These are phyloP conservation scores for Cercospora sesami DNA, from an alignment of 2,329 filamentous ascomycete genomes.

Conservation along the genomic window DNA sequence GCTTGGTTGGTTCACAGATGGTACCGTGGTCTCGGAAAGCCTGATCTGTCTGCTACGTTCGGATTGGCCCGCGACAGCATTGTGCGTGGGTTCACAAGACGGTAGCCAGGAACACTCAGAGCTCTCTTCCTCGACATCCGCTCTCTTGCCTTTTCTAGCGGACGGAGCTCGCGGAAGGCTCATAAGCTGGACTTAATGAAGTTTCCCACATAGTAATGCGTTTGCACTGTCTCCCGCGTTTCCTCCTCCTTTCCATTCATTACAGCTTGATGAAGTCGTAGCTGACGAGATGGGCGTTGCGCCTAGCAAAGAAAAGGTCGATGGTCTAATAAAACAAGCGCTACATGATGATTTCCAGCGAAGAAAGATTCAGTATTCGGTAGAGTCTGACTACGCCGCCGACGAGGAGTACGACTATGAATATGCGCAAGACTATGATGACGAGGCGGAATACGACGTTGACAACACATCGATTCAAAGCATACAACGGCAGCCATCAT, in stretches of 20 bases:
- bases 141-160: neutral
- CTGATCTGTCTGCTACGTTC: conserved; percentile 18
- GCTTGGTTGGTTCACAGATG: conserved; percentile 35
- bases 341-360: neutral
- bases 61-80: conserved; percentile 21
- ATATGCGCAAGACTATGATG: conserved; percentile 2
- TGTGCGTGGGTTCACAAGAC: conserved; percentile 16
- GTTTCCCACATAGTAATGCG: neutral
- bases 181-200: neutral
- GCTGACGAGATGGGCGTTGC: conserved; percentile 5
- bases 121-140: neutral
- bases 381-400: neutral
- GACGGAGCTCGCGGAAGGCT: conserved; percentile 1
- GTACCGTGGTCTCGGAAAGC: conserved; percentile 22
- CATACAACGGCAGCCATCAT: conserved; percentile 1
- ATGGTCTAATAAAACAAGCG: neutral
- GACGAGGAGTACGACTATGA: neutral
- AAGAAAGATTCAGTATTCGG: neutral
- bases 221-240: neutral
- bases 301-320: neutral
- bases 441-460: neutral
- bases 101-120: conserved; percentile 10
- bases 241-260: neutral
- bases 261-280: neutral
- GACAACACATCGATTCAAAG: neutral